Evolutionary conservation across 371 early-diverging fungal species (phyloP).

Genomic region (Lichtheimia corymbifera): DNA sequence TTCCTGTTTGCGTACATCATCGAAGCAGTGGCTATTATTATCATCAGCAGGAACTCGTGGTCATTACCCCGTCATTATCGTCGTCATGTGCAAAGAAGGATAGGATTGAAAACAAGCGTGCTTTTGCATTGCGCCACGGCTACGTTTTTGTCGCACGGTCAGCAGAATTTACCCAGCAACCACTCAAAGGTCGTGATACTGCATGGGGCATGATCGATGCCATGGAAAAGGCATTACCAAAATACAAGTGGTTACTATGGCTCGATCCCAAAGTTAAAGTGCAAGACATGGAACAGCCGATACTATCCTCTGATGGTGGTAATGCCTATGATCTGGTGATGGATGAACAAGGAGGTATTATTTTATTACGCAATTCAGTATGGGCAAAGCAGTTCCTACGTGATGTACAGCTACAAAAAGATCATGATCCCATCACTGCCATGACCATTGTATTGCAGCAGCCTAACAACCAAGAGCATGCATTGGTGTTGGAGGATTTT

Average conservation of each 20-base stretch:
- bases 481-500: conserved; percentile 36
- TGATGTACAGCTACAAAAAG: conserved; percentile 54
- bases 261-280: conserved; percentile 68
- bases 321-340: conserved; percentile 9
- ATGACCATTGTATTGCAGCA: conserved; percentile 60
- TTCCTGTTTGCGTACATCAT: not conserved
- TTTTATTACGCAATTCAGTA: conserved; percentile 60
- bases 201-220: conserved; percentile 68
- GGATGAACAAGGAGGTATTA: conserved; percentile 51
- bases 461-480: conserved; percentile 28
- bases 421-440: conserved; percentile 49
- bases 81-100: conserved; percentile 55
- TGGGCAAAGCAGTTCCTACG: conserved; percentile 58
- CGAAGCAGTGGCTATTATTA: not conserved
- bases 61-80: conserved; percentile 58
- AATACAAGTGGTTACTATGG: conserved; percentile 71
- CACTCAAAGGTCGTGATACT: conserved; percentile 29
- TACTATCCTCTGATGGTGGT: conserved; percentile 33
- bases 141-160: conserved; percentile 64
- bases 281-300: conserved; percentile 40
- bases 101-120: conserved; percentile 59
- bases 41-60: conserved; percentile 21
- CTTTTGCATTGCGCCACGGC: conserved; percentile 54
- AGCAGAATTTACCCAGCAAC: conserved; percentile 55
- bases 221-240: conserved; percentile 60